Conservation (phyloP, 2,329 filamentous ascomycete species). For the Iodosphaeria phyllophila region DNA sequence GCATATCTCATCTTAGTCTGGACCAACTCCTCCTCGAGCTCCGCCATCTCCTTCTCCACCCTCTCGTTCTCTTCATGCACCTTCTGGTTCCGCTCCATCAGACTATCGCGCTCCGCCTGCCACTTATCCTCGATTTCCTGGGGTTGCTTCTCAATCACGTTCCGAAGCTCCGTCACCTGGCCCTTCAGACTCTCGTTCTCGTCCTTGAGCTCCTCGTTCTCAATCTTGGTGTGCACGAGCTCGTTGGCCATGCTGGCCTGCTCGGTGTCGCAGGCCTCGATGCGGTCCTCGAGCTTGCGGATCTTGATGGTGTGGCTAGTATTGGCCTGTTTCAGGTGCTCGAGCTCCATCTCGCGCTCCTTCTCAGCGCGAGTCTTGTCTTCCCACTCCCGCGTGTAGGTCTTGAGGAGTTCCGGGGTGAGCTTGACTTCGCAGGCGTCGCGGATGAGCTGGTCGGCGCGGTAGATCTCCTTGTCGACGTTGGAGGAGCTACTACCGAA, state of each 20-base stretch:
- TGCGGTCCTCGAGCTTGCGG: conserved; percentile 71
- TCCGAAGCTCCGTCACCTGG: conserved; percentile 69
- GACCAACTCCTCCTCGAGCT: conserved; percentile 85
- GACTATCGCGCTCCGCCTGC: conserved; percentile 69
- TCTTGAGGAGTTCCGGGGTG: conserved; percentile 61
- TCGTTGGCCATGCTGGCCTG: conserved; percentile 84
- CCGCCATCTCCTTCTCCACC: conserved; percentile 74
- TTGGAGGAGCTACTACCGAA: conserved; percentile 84
- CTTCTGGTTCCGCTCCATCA: conserved; percentile 83
- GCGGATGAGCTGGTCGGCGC: conserved; percentile 79
- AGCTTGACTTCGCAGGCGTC: conserved; percentile 83
- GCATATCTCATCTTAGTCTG: conserved; percentile 89
- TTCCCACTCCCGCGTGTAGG: conserved; percentile 78
- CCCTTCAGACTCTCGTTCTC: conserved; percentile 75
- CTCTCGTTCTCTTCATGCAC: conserved; percentile 85
- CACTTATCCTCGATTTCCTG: conserved; percentile 70
- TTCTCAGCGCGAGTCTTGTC: conserved; percentile 71
- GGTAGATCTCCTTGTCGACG: conserved; percentile 87
- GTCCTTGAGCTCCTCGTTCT: conserved; percentile 78
- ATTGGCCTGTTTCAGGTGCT: conserved; percentile 50
- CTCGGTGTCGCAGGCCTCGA: conserved; percentile 76
- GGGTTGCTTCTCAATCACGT: conserved; percentile 78
- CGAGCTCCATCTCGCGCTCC: conserved; percentile 66
- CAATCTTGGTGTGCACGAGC: conserved; percentile 77
- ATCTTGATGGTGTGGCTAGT: conserved; percentile 52